Evolutionary conservation across 352 stramenopile species (phyloP).

Genomic region (Halophytophthora polymorphica): DNA sequence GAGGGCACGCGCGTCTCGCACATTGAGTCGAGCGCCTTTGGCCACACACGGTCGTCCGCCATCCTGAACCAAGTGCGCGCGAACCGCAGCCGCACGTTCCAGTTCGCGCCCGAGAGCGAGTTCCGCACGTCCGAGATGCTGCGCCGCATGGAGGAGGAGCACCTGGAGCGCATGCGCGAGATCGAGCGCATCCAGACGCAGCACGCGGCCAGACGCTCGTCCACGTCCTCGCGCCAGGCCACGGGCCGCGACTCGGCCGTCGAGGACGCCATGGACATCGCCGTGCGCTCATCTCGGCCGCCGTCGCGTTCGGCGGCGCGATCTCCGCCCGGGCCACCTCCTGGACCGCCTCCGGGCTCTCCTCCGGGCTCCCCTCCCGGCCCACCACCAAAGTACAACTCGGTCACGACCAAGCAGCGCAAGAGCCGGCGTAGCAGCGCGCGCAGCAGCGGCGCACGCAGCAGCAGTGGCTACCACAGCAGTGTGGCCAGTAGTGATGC

Average conservation of each 20-base stretch:
- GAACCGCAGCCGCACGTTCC: slow-evolving; percentile 40
- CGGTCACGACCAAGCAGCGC: slow-evolving; percentile 9
- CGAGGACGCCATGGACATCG: not conserved
- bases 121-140: slow-evolving; percentile 29
- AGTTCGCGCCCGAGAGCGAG: slow-evolving; percentile 33
- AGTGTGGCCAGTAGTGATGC: too few relatives aligned
- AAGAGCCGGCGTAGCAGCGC: slow-evolving; percentile 5
- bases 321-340: slow-evolving; percentile 5
- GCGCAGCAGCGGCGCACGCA: slow-evolving; percentile 11
- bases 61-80: slow-evolving; percentile 45
- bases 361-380: slow-evolving; percentile 22
- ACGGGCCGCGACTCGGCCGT: not conserved
- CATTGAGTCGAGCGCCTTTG: slow-evolving; percentile 16
- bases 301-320: slow-evolving; percentile 5
- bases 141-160: slow-evolving; percentile 38
- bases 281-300: not conserved
- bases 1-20: slow-evolving; percentile 11
- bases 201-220: slow-evolving; percentile 22
- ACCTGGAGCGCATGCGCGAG: slow-evolving; percentile 42
- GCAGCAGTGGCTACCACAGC: slow-evolving; percentile 10
- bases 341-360: slow-evolving; percentile 3
- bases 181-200: slow-evolving; percentile 31
- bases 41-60: slow-evolving; percentile 31
- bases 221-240: too few relatives aligned
- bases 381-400: slow-evolving; percentile 22